Percentiles rank a stretch among this genome's conserved stretches.
phyloP scores from a whole-genome alignment of 2,329 filamentous ascomycete species.

The Exserohilum turcica region DNA sequence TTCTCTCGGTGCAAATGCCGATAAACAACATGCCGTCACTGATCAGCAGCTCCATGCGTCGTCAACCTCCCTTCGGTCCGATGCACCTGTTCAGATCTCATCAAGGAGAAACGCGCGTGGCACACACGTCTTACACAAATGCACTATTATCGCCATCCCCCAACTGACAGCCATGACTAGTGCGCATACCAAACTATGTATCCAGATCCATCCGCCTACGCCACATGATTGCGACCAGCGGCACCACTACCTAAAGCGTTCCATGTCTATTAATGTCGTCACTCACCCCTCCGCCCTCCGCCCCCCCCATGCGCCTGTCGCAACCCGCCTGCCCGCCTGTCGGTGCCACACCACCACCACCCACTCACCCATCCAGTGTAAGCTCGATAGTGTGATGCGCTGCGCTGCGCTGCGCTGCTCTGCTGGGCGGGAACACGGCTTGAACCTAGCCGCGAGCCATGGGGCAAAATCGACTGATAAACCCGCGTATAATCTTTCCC shows the following conservation, averaged over 20 bases:
- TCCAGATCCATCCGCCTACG: neutral
- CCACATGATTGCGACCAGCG: conserved; percentile 6
- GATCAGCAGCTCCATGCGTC: neutral
- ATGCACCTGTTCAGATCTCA: conserved; percentile 3
- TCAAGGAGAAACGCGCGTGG: conserved; percentile 5
- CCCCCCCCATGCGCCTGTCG: neutral
- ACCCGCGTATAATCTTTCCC: conserved; percentile 6
- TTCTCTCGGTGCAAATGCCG: neutral
- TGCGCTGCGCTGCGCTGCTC: neutral
- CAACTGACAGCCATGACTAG: conserved; percentile 1
- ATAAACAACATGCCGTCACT: conserved; percentile 2
- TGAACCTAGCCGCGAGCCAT: neutral
- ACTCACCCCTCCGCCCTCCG: too few relatives aligned
- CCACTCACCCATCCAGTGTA: neutral
- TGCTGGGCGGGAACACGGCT: neutral
- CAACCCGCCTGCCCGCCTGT: neutral
- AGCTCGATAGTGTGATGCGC: neutral
- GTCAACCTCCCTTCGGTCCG: conserved; percentile 3
- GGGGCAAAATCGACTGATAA: conserved; percentile 1
- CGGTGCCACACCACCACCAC: neutral
- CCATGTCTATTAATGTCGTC: conserved; percentile 1
- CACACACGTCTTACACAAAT: conserved; percentile 6
- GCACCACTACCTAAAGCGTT: neutral
- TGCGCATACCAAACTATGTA: neutral
- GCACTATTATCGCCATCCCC: neutral